phyloP scores from a whole-genome alignment of 352 stramenopile genomes.

The Pythium rhizo-oryzae region DNA sequence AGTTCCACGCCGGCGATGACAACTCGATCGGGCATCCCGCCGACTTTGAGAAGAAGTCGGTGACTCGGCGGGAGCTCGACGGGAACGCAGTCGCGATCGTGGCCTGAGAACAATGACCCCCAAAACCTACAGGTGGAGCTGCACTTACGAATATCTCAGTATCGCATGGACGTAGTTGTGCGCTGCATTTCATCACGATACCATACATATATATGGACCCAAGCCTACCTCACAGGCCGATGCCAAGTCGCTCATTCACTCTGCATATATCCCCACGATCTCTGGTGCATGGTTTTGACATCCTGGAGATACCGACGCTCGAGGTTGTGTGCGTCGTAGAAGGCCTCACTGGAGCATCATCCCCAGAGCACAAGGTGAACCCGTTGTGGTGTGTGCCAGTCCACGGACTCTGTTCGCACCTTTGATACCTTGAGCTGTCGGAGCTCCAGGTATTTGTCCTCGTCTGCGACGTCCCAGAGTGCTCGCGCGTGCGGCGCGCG shows the following conservation, averaged over 20 bases:
- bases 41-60: neutral
- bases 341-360: constrained; percentile 45
- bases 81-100: neutral
- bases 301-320: constrained; percentile 76
- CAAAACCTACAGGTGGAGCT: constrained; percentile 33
- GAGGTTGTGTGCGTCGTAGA: constrained; percentile 70
- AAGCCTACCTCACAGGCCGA: no score
- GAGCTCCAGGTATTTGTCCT: constrained; percentile 79
- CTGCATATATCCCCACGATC: no score
- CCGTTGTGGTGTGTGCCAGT: neutral
- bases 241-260: no score
- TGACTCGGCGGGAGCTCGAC: neutral
- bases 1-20: constrained; percentile 39
- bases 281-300: no score
- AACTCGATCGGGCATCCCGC: neutral
- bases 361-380: neutral
- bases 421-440: constrained; percentile 84
- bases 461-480: constrained; percentile 25
- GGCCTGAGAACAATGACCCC: neutral
- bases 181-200: no score
- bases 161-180: no score
- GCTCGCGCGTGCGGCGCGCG: neutral
- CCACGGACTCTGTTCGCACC: constrained; percentile 29
- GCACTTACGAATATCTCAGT: no score
- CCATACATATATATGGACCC: no score